Conservation (phyloP, 1,284 basidiomycete species). For the Ganoderma sp. region DNA sequence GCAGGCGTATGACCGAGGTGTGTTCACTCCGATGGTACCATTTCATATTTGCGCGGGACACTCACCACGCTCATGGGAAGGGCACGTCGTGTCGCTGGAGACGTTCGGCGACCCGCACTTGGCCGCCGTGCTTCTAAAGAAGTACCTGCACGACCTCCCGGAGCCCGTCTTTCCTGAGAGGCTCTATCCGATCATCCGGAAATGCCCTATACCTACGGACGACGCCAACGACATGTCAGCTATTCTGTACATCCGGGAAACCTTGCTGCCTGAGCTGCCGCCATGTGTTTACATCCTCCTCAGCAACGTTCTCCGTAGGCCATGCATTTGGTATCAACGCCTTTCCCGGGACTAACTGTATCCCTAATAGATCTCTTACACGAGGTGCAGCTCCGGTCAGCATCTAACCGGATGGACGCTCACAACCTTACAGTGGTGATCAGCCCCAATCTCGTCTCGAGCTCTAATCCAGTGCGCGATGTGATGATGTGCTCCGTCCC, state of each 20-base stretch:
- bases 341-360: not conserved
- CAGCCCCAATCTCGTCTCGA: slow-evolving; percentile 77
- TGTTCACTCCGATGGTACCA: slow-evolving; percentile 20
- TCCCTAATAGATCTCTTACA: slow-evolving; percentile 69
- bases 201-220: slow-evolving; percentile 65
- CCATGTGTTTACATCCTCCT: slow-evolving; percentile 78
- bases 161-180: slow-evolving; percentile 74
- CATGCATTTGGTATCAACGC: not conserved
- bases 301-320: slow-evolving; percentile 74
- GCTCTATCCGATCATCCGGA: slow-evolving; percentile 67
- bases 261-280: slow-evolving; percentile 66
- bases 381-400: slow-evolving; percentile 70
- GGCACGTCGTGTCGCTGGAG: slow-evolving; percentile 76
- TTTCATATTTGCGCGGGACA: not conserved
- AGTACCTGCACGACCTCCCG: slow-evolving; percentile 81
- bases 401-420: slow-evolving; percentile 80
- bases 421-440: slow-evolving; percentile 82
- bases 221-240: slow-evolving; percentile 62
- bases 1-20: slow-evolving; percentile 82
- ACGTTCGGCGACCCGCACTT: slow-evolving; percentile 80
- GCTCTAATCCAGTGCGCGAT: slow-evolving; percentile 70
- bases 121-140: slow-evolving; percentile 85
- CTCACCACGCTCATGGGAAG: slow-evolving; percentile 41
- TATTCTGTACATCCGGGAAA: slow-evolving; percentile 69
- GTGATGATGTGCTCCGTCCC: slow-evolving; percentile 74